Percentiles rank a stretch among this genome's conserved stretches.
phyloP scores from a whole-genome alignment of 345 rosid genomes.

The Rubroshorea leprosula region DNA sequence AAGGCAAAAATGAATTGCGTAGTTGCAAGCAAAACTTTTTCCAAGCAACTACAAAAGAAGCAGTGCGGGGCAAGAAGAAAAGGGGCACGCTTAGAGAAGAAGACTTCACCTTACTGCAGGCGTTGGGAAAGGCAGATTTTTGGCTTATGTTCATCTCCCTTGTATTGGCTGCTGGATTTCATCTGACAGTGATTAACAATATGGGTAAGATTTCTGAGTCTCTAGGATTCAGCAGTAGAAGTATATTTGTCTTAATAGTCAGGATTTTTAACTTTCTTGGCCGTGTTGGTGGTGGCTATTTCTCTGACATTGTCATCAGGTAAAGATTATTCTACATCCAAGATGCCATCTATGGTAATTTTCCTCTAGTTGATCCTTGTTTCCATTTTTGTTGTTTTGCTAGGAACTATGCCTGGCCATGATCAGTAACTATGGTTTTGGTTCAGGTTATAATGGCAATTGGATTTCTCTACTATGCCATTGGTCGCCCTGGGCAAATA shows the following conservation, averaged over 20 bases:
- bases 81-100: constrained; percentile 69
- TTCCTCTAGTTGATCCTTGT: background rate
- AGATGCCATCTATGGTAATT: too few relatives aligned
- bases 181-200: constrained; percentile 79
- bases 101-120: constrained; percentile 69
- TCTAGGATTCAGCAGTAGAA: constrained; percentile 49
- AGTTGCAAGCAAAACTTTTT: constrained; percentile 49
- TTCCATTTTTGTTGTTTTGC: constrained; percentile 1
- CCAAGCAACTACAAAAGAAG: constrained; percentile 60
- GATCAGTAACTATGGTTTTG: constrained; percentile 58
- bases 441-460: constrained; percentile 58
- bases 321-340: constrained; percentile 9
- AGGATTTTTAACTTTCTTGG: constrained; percentile 93
- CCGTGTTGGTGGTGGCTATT: constrained; percentile 86
- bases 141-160: constrained; percentile 74
- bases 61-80: constrained; percentile 52
- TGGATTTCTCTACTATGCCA: constrained; percentile 49
- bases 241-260: constrained; percentile 68
- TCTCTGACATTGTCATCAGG: constrained; percentile 76
- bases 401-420: constrained; percentile 56
- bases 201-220: constrained; percentile 77
- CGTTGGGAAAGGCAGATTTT: constrained; percentile 62
- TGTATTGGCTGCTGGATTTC: constrained; percentile 69
- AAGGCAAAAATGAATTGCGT: constrained; percentile 45
- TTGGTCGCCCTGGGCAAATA: constrained; percentile 60